phyloP scores from a whole-genome alignment of 306 rosid genomes.

The Alnus rubra region DNA sequence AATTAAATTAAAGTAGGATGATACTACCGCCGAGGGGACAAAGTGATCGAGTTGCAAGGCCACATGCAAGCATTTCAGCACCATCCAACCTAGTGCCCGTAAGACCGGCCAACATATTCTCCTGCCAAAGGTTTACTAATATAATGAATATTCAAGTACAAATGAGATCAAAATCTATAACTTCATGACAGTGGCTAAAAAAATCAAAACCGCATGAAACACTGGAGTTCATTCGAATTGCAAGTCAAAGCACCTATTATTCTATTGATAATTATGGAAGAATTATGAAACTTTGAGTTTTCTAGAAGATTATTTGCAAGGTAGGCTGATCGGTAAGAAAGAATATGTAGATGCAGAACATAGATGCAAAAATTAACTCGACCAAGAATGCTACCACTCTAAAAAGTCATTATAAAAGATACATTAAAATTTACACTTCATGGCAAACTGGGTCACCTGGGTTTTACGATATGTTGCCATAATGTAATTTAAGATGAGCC shows the following conservation, averaged over 20 bases:
- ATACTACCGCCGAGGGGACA: conserved; percentile 59
- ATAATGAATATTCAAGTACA: conserved; percentile 15
- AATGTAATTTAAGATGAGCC: conserved; percentile 68
- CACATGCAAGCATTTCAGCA: conserved; percentile 94
- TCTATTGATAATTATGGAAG: neutral
- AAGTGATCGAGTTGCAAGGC: conserved; percentile 87
- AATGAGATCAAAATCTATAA: neutral
- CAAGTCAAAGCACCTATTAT: neutral
- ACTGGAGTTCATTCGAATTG: neutral
- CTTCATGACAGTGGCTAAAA: conserved; percentile 2
- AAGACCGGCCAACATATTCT: conserved; percentile 77
- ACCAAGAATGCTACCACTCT: neutral
- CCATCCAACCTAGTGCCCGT: conserved; percentile 90
- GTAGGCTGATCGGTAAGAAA: conserved; percentile 2
- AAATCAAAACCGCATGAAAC: neutral
- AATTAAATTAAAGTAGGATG: conserved; percentile 3
- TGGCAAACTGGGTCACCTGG: conserved; percentile 50
- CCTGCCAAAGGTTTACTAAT: conserved; percentile 58
- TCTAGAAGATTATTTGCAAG: neutral
- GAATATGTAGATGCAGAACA: conserved; percentile 1
- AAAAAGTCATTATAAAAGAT: conserved; percentile 39
- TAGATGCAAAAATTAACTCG: conserved; percentile 13
- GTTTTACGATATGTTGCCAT: conserved; percentile 89
- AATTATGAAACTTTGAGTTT: neutral
- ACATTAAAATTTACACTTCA: conserved; percentile 36